Evolutionary conservation across 495 filamentous ascomycete species (phyloP).

Genomic region (Penicillium riverlandense): DNA sequence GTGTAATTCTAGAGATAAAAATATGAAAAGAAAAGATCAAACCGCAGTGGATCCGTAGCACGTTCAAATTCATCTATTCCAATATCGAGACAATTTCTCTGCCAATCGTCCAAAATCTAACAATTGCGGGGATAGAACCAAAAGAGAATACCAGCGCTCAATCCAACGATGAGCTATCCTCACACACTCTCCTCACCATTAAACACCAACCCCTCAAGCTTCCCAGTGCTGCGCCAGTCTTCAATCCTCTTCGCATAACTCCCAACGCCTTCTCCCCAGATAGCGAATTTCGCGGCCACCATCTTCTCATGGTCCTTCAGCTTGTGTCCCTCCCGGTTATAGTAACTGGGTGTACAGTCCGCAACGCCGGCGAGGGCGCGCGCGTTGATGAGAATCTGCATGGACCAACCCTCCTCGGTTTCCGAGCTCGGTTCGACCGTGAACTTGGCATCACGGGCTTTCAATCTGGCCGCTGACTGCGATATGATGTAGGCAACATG

Average conservation of each 20-base stretch:
- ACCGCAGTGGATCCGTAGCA: no score
- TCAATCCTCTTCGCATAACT: slow-evolving; percentile 5
- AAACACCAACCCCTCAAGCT: slow-evolving; percentile 1
- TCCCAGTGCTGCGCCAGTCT: neutral
- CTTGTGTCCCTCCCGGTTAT: slow-evolving; percentile 39
- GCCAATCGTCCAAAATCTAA: no score
- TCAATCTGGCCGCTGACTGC: slow-evolving; percentile 17
- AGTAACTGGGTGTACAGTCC: slow-evolving; percentile 52
- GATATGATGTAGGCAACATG: slow-evolving; percentile 42
- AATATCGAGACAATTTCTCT: no score
- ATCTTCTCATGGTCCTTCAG: neutral
- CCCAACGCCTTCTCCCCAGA: slow-evolving; percentile 13
- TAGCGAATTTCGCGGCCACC: neutral
- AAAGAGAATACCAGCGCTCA: no score
- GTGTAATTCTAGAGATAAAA: no score
- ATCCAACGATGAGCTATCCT: no score
- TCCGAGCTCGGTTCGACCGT: slow-evolving; percentile 34
- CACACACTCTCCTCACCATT: no score
- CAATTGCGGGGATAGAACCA: no score
- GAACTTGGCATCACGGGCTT: neutral
- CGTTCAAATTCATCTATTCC: no score
- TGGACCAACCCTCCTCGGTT: slow-evolving; percentile 42
- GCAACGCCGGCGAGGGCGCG: slow-evolving; percentile 25
- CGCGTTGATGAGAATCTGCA: slow-evolving; percentile 31
- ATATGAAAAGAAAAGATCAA: no score